Evolutionary conservation across 2,329 filamentous ascomycete genomes (phyloP), one percentile per base, ranked within the genome.

Genomic region (Fusarium sp.): DNA sequence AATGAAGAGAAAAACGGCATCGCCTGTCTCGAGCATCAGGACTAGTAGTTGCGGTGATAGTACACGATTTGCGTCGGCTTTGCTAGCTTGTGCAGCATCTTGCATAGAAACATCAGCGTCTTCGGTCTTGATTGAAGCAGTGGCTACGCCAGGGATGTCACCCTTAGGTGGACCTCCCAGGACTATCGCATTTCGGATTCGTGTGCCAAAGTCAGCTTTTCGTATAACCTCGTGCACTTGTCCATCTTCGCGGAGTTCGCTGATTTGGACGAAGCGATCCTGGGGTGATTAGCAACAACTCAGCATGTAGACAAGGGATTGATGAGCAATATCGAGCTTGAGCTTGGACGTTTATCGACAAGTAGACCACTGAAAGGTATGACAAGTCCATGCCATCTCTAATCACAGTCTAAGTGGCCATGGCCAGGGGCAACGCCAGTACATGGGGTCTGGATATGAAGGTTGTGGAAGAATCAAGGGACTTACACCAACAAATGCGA

Each of bases 1-100:
- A 50, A 94, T 86, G 79, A 92, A 95, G 29, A 98, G 82, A 74
- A 98, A 97, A 29, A 95, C 86, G 55, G 94, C 84, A 65, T 93
- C 90, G 41, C 91, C 90, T 20, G 88, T 89, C 71, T 93, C 91
- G 13, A 98, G 86, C 27, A 93, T 90, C 20, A 98, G 83, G 7
- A 96, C 87, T 20, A 98, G 84, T 29, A 95, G 84, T 77, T 98
- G 94, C n/a, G 94, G 92, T 17, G 95, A 93, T 61, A 92, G 80
- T 66, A 74, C 31, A 35, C 47, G 71, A 20, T 54, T 52, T 11
- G 39, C 31, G 15, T 71, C 42, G 20, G 45, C 31, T 20, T 70
- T 50, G 46, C 49, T 42, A 52, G 65, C 41, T 11, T 62, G 67
- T 45, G 63, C 10, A 12, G 79, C 75, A 36, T 81, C 80, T 38